Evolutionary conservation across 1,284 basidiomycete species (phyloP).

Genomic region (Somion occarium): DNA sequence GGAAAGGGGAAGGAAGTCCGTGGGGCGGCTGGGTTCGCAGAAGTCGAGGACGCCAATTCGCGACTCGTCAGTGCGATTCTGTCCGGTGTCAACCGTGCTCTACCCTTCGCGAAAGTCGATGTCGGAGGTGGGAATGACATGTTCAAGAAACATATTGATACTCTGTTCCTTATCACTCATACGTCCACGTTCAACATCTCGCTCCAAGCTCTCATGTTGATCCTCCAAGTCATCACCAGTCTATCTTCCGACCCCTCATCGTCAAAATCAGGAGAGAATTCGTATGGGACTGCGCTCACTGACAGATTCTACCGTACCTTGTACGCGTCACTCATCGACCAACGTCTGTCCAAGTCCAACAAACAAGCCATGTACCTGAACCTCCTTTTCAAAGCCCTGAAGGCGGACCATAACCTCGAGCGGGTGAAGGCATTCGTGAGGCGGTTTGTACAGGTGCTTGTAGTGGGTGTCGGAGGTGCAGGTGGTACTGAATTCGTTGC

Average conservation of each 20-base stretch:
- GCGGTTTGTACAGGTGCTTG: conserved; percentile 83
- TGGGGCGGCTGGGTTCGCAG: conserved; percentile 60
- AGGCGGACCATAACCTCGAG: conserved; percentile 64
- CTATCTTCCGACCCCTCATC: conserved; percentile 37
- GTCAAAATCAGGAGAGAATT: conserved; percentile 20
- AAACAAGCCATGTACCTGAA: conserved; percentile 99
- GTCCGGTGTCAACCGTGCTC: conserved; percentile 92
- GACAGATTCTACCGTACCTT: conserved; percentile 91
- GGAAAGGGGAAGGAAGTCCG: conserved; percentile 39
- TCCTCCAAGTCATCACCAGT: conserved; percentile 75
- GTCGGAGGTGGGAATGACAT: conserved; percentile 47
- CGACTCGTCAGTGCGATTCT: conserved; percentile 89
- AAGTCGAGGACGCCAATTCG: conserved; percentile 79
- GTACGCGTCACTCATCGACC: conserved; percentile 86
- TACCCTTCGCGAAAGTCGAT: conserved; percentile 85
- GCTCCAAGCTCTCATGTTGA: conserved; percentile 90
- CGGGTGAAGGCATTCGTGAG: conserved; percentile 84
- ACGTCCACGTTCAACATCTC: conserved; percentile 95
- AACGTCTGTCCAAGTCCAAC: conserved; percentile 76
- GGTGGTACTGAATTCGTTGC: conserved; percentile 88
- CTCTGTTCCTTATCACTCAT: conserved; percentile 94
- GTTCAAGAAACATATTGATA: conserved; percentile 87
- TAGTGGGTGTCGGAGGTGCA: conserved; percentile 55
- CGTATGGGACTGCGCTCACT: conserved; percentile 48
- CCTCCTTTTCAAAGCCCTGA: conserved; percentile 89